phyloP scores from a whole-genome alignment of 352 stramenopile genomes.

The Pythium angustatum region DNA sequence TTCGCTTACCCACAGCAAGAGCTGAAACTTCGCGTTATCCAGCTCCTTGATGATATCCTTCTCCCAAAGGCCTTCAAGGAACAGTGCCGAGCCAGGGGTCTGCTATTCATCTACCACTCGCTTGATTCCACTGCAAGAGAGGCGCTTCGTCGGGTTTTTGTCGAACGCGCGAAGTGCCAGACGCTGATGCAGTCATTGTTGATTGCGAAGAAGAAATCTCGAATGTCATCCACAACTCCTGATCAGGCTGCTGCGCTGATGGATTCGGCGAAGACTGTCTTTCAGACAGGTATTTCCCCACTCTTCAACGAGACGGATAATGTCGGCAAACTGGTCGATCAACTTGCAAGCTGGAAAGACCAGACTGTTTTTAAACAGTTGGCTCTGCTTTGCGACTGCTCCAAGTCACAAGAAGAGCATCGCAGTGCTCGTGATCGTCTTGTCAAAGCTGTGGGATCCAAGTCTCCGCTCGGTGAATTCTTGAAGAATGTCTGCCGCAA shows the following conservation, averaged over 20 bases:
- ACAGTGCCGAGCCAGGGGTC: slow-evolving; percentile 49
- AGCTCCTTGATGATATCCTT: slow-evolving; percentile 84
- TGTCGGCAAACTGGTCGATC: slow-evolving; percentile 61
- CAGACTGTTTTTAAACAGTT: slow-evolving; percentile 79
- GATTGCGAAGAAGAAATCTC: slow-evolving; percentile 44
- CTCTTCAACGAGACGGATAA: slow-evolving; percentile 64
- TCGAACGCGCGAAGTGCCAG: slow-evolving; percentile 58
- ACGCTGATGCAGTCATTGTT: slow-evolving; percentile 43
- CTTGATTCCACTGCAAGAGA: slow-evolving; percentile 70
- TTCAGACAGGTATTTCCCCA: slow-evolving; percentile 43
- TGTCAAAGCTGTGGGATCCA: slow-evolving; percentile 76
- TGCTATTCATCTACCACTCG: slow-evolving; percentile 72
- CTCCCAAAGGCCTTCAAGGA: slow-evolving; percentile 70
- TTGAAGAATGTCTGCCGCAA: slow-evolving; percentile 85
- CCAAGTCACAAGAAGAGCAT: slow-evolving; percentile 47
- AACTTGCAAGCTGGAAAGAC: slow-evolving; percentile 73
- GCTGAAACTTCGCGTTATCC: slow-evolving; percentile 76
- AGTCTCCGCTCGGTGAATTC: slow-evolving; percentile 73
- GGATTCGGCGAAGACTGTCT: slow-evolving; percentile 34
- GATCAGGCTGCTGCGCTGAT: slow-evolving; percentile 20
- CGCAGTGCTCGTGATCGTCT: slow-evolving; percentile 65
- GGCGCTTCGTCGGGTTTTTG: slow-evolving; percentile 67
- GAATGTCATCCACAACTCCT: slow-evolving; percentile 26
- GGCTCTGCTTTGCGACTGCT: slow-evolving; percentile 53
- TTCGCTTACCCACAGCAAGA: slow-evolving; percentile 87